These are phyloP conservation scores for Pseudozyma pruni DNA, from an alignment of 1,284 basidiomycete genomes.

Conservation along the genomic window DNA sequence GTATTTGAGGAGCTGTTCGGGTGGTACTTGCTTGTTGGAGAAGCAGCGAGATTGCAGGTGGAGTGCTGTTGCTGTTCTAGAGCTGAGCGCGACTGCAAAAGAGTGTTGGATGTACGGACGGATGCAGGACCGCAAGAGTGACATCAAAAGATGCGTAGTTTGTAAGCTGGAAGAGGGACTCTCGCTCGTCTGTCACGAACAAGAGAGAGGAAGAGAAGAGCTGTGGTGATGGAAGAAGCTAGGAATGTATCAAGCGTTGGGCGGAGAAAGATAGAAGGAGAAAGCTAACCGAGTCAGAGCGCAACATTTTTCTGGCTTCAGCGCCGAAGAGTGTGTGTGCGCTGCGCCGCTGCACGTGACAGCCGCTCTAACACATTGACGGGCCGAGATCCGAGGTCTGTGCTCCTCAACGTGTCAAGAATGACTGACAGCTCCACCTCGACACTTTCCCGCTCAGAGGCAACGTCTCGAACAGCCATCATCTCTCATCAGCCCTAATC, in stretches of 20 bases:
- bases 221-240: no score
- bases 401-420: neutral
- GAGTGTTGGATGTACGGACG: slow-evolving; percentile 8
- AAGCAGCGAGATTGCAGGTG: slow-evolving; percentile 11
- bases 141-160: slow-evolving; percentile 18
- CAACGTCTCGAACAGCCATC: neutral
- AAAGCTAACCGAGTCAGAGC: slow-evolving; percentile 3
- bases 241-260: neutral
- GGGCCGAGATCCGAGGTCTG: slow-evolving; percentile 10
- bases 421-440: slow-evolving; percentile 4
- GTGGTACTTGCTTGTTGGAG: slow-evolving; percentile 24
- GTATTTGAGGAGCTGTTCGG: slow-evolving; percentile 27
- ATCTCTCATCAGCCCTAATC: no score
- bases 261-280: slow-evolving; percentile 1
- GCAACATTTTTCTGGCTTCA: no score
- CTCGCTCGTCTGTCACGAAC: no score
- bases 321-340: no score
- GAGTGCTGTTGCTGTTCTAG: neutral
- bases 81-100: slow-evolving; percentile 3
- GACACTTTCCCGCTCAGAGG: neutral
- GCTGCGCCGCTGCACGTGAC: slow-evolving; percentile 3
- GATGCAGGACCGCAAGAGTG: slow-evolving; percentile 26
- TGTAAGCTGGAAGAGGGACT: no score
- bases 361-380: slow-evolving; percentile 2
- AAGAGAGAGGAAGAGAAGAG: no score